Percentiles rank a stretch among this genome's conserved stretches.
Evolutionary conservation across 1,284 basidiomycete genomes (phyloP).

Genomic region (Quambalaria eucalypti): DNA sequence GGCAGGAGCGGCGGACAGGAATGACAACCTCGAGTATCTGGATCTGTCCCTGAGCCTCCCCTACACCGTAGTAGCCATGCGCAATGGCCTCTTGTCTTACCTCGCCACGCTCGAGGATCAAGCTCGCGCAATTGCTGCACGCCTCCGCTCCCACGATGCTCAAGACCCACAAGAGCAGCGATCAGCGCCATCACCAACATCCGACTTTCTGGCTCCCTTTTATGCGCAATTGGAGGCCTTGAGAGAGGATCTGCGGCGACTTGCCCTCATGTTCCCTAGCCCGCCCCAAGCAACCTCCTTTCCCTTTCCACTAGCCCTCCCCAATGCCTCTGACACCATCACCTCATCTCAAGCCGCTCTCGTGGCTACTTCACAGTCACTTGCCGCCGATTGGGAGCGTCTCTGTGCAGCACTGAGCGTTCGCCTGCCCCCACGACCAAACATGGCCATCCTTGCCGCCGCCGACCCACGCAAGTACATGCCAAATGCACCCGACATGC

Average conservation of each 20-base stretch:
- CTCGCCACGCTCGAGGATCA: not conserved
- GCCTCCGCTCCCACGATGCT: not conserved
- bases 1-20: not conserved
- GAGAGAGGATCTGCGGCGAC: constrained; percentile 20
- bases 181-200: not conserved
- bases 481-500: not conserved
- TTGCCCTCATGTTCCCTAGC: constrained; percentile 16
- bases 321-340: not conserved
- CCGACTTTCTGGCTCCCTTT: constrained; percentile 15
- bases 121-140: not conserved
- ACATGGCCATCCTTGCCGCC: not conserved
- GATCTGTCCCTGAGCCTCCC: not conserved
- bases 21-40: not conserved
- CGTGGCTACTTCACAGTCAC: constrained; percentile 21
- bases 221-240: constrained; percentile 30
- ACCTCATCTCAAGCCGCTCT: constrained; percentile 14
- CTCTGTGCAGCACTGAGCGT: not conserved
- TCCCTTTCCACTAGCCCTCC: not conserved
- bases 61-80: not conserved
- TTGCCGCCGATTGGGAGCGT: constrained; percentile 8
- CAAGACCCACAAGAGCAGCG: not conserved
- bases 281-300: not conserved
- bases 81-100: not conserved
- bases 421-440: not conserved
- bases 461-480: not conserved